A percentile compares a stretch with the other conserved stretches of the same genome.
phyloP scores from a whole-genome alignment of 108 stramenopile genomes.

The Stephanodiscus triporus region DNA sequence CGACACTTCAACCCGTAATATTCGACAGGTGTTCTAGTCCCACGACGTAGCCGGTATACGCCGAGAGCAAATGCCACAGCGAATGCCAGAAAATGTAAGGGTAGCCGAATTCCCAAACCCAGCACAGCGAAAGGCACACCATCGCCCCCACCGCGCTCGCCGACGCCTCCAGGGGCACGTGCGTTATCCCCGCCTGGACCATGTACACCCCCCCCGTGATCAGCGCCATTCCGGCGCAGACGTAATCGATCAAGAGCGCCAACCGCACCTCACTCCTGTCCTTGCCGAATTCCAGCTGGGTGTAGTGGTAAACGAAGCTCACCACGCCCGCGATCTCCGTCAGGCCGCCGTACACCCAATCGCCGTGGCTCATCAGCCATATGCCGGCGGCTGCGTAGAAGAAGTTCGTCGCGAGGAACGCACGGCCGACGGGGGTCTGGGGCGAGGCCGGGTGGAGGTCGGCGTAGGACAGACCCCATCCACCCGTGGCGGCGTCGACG shows the following conservation, averaged over 20 bases:
- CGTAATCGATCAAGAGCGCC: slow-evolving; percentile 78
- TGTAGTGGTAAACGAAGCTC: slow-evolving; percentile 80
- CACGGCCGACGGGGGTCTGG: slow-evolving; percentile 58
- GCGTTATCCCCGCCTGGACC: slow-evolving; percentile 42
- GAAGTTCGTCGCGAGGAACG: slow-evolving; percentile 81
- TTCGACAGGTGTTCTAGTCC: slow-evolving; percentile 54
- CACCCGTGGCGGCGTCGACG: slow-evolving; percentile 67
- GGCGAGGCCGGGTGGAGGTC: slow-evolving; percentile 71
- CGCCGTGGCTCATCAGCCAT: slow-evolving; percentile 54
- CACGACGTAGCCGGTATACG: slow-evolving; percentile 71
- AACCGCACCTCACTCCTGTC: slow-evolving; percentile 60
- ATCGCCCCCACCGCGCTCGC: slow-evolving; percentile 31
- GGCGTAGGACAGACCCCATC: slow-evolving; percentile 80
- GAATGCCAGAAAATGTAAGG: slow-evolving; percentile 71
- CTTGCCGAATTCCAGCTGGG: slow-evolving; percentile 66
- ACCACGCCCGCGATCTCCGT: slow-evolving; percentile 74
- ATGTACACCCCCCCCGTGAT: slow-evolving; percentile 56
- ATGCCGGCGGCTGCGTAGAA: slow-evolving; percentile 72
- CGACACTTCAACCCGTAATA: not conserved
- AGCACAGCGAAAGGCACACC: slow-evolving; percentile 64
- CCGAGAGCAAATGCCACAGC: slow-evolving; percentile 80
- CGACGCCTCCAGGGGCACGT: slow-evolving; percentile 54
- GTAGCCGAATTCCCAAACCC: slow-evolving; percentile 73
- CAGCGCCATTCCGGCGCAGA: slow-evolving; percentile 60
- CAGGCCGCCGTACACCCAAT: slow-evolving; percentile 61